Evolutionary conservation across 345 rosid species (phyloP), one percentile per base, ranked within the genome.

Genomic region (Euphorbia tirucalli): DNA sequence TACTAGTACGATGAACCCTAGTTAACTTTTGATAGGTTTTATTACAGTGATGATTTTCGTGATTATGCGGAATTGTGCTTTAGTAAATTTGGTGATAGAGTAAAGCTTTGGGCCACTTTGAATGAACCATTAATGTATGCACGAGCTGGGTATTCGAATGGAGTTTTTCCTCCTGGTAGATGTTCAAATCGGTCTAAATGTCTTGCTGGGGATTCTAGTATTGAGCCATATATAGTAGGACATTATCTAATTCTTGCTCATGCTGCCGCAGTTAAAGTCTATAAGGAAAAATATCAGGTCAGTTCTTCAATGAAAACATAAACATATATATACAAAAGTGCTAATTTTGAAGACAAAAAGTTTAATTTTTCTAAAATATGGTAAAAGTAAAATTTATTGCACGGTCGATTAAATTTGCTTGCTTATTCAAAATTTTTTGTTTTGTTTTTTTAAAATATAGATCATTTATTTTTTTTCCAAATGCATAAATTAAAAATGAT

Each of bases 1-100:
- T 46, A 46, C 11, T 13, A 16, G 18, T 46, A 1, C 11, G 52
- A 16, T 13, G 3, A 46, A 41, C 18, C 14, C 52, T 46, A 46
- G 1, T 13, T 46, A 46, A 46, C 14, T n/a, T 31, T 68, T 35
- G 25, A 18, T 30, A 13, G 5, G 44, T 27, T 59, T 16, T 31
- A 28, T 18, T 32, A 10, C 44, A 68, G 71, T 6, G 71, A 52
- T 55, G 61, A 68, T 68, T 68, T 35, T 35, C 46, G 31, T 24
- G 71, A 68, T 22, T 68, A 50, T 18, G 71, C 28, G 28, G 71
- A 68, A 9, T 59, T 68, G 11, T 68, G 61, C 48, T 68, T 68
- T 39, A 37, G 19, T 10, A 55, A 10, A 21, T 68, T 50, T 55
- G 71, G 71, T 18, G 61, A 55, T 21, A 16, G 61, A 30, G 61